Conservation (phyloP, 768 basidiomycete genomes). For the Boletus sp. region DNA sequence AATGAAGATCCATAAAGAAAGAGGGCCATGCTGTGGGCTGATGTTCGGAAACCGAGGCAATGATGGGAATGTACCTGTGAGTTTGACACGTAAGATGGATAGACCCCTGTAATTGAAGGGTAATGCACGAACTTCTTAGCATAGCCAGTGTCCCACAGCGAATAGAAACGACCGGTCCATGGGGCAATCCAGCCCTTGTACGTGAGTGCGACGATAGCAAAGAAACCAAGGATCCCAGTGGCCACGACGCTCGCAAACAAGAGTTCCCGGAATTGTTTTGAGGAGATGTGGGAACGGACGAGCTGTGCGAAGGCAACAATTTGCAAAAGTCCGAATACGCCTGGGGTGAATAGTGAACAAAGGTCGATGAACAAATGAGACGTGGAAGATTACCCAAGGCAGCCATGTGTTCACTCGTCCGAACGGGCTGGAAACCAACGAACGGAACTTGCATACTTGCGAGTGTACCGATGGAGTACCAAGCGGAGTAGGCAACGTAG, state of each 20-base stretch:
- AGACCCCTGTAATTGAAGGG: background rate
- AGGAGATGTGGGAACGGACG: slow-evolving; percentile 83
- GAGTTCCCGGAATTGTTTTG: slow-evolving; percentile 87
- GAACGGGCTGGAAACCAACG: slow-evolving; percentile 97
- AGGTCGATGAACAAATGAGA: background rate
- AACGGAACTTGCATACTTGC: slow-evolving; percentile 99
- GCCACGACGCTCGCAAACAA: slow-evolving; percentile 66
- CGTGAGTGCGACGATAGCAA: slow-evolving; percentile 75
- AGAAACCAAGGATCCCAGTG: slow-evolving; percentile 67
- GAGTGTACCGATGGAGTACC: slow-evolving; percentile 97
- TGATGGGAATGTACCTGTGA: slow-evolving; percentile 87
- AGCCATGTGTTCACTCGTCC: slow-evolving; percentile 98
- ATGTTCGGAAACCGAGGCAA: slow-evolving; percentile 98
- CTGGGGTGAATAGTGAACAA: slow-evolving; percentile 37
- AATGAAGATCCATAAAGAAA: slow-evolving; percentile 98
- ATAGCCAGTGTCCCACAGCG: slow-evolving; percentile 98
- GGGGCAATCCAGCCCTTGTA: slow-evolving; percentile 96
- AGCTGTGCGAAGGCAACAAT: slow-evolving; percentile 92
- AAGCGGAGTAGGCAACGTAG: slow-evolving; percentile 93
- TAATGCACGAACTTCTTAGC: slow-evolving; percentile 77
- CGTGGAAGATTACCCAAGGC: slow-evolving; percentile 66
- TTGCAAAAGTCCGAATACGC: slow-evolving; percentile 94
- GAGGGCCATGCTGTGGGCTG: slow-evolving; percentile 99
- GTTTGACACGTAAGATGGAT: background rate
- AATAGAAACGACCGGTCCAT: slow-evolving; percentile 99